Conservation (phyloP, 2,329 filamentous ascomycete species). For the Aspergillus flavus region DNA sequence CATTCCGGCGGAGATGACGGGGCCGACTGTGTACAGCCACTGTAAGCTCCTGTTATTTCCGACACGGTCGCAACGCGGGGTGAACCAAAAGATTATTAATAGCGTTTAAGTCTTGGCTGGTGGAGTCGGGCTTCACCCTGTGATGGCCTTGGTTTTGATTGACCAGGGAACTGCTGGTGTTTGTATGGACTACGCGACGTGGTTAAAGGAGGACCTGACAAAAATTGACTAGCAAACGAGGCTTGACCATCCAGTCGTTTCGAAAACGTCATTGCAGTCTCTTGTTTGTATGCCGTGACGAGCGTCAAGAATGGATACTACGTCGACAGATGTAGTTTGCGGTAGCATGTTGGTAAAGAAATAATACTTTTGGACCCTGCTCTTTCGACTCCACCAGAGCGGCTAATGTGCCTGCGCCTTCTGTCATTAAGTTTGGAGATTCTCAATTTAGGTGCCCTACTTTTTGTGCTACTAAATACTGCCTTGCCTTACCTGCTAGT, state of each 20-base stretch:
- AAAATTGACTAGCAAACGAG: background rate
- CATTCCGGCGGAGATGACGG: background rate
- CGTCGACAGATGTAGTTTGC: background rate
- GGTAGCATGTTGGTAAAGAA: background rate
- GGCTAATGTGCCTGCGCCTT: background rate
- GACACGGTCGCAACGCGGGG: background rate
- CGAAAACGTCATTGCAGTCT: too few species aligned
- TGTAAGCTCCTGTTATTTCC: background rate
- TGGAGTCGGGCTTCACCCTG: background rate
- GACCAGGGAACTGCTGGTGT: background rate
- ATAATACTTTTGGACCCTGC: background rate
- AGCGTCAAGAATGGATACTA: too few species aligned
- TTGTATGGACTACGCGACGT: background rate
- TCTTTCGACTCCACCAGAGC: background rate
- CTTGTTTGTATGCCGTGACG: background rate
- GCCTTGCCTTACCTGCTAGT: background rate
- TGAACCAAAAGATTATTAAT: conserved; percentile 1
- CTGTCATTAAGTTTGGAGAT: background rate
- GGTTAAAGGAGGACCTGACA: background rate
- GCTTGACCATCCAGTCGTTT: background rate
- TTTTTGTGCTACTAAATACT: background rate
- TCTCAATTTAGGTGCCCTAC: background rate
- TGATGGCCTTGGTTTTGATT: background rate
- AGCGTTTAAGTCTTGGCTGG: background rate
- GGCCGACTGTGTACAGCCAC: background rate